Base-by-base conservation (phyloP, 495 filamentous ascomycete species). In the Neurospora tetraspora region DNA sequence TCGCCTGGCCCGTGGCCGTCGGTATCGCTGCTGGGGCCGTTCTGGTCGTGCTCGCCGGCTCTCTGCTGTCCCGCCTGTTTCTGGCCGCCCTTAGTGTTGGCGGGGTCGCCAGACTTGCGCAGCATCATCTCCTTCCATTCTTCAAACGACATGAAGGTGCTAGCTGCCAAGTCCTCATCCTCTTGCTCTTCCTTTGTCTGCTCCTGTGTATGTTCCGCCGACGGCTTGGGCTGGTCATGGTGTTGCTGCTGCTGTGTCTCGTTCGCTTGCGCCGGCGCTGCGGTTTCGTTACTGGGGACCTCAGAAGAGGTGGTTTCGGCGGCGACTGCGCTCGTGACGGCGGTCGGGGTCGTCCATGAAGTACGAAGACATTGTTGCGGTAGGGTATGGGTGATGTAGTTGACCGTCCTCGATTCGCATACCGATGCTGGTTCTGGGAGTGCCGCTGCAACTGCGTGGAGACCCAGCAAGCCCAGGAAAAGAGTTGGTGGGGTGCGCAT, bases 51-150 rank as follows among this genome's bases (percentile, higher is more conserved):
- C 20, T 59, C 47, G 47, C 47, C 11, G 47, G 11, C 23, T 59
- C 47, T 59, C 47, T 59, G 47, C 59, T 78, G 80, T 40, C 84
- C 82, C 39, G 79, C 81, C 34, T 74, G 79, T 72, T 77, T 83
- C 69, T 86, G 85, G 5, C 85, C 79, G 12, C 53, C 27, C 12
- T 65, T 43, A 38, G 89, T 91, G 37, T 91, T 88, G 71, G 96
- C 90, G 10, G 88, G 89, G 27, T 94, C 94, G 4, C 93, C 96
- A 5, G 88, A 91, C 77, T 93, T 93, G 40, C 90, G 93, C 14
- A 98, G 84, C 80, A 97, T 97, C 84, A 94, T 92, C 77, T 92
- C 93, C 83, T 96, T 98, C 96, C 96, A 99, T 75, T 98, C 95
- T 78, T 98, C 96, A 76, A 99, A 99, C 0, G 96, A 98, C 70